Base-by-base conservation (phyloP, 768 basidiomycete genomes). In the Pleurotus ostreatus region DNA sequence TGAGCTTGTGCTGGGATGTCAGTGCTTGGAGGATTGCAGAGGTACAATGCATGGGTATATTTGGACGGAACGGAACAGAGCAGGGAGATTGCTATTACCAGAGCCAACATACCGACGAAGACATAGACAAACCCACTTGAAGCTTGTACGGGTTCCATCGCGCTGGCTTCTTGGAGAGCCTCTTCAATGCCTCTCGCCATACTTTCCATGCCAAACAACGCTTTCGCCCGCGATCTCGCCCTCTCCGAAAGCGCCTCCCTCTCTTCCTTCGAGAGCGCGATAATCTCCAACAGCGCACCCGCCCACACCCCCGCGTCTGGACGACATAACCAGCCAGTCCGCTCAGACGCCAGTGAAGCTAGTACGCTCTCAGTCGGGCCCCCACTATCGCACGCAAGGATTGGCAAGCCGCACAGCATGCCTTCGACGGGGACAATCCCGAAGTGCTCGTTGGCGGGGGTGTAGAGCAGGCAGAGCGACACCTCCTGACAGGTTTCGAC, bases 371-470 rank as follows among this genome's bases (percentile, higher is more conserved):
- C 97, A 1, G 84, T 90, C 6, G 97, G 97, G 2, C 96, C 96
- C 12, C 92, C 92, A 57, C 82, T 86, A 65, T 92, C 72, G 63
- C 89, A 92, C 0, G 94, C 95, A 16, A 99, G 71, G 1, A 98
- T 89, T 0, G 95, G 94, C 0, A 98, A 68, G 2, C 94, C 92
- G 46, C 90, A 94, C 6, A 85, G 80, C 94, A 98, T 98, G 0
- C 84, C 94, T 68, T 99, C 96, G 2, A 98, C 82, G 1, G 97
- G 96, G 0, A 88, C 96, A 61, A 99, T 98, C 1, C 96, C 97
- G 68, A 98, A 97, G 68, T 99, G 96, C 64, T 99, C 96, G 68
- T 96, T 96, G 5, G 81, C 74, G 0, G 96, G 97, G 0, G 96
- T 99, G 68, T 99, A 99, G 4, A 99, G 78, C 0, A 98, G 76